These are phyloP conservation scores for Phytophthora kernoviae DNA, from an alignment of 352 stramenopile genomes.

Conservation along the genomic window DNA sequence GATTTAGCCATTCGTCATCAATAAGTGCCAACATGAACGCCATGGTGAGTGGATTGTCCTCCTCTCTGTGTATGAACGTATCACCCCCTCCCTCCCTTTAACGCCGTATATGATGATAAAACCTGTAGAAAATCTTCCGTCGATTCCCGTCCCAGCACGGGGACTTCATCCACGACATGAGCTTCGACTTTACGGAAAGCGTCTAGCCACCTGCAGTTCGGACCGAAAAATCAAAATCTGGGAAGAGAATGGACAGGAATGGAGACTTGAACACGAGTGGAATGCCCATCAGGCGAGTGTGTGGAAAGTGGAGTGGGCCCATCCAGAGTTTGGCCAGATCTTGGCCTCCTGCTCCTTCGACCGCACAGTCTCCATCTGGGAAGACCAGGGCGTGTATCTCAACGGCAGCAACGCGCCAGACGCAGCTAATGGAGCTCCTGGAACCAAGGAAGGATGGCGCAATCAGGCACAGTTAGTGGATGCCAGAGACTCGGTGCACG, in stretches of 20 bases:
- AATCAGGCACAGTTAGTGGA: conserved; percentile 92
- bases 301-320: conserved; percentile 94
- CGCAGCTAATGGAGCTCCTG: background rate
- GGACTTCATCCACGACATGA: conserved; percentile 93
- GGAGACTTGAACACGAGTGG: conserved; percentile 90
- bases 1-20: too few species aligned
- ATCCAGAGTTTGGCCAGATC: conserved; percentile 96
- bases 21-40: conserved; percentile 20
- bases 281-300: conserved; percentile 91
- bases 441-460: conserved; percentile 71
- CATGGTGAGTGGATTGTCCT: conserved; percentile 13
- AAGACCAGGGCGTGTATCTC: conserved; percentile 86
- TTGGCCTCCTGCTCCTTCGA: conserved; percentile 94
- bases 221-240: conserved; percentile 93
- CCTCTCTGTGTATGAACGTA: background rate
- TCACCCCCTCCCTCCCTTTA: background rate
- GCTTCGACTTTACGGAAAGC: conserved; percentile 94
- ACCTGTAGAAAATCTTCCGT: conserved; percentile 70
- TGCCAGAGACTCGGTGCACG: conserved; percentile 92
- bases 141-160: conserved; percentile 88
- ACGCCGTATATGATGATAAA: background rate
- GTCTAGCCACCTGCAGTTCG: conserved; percentile 91
- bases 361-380: conserved; percentile 94
- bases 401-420: conserved; percentile 26
- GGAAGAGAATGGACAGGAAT: conserved; percentile 85